Evolutionary conservation across 2,329 filamentous ascomycete species (phyloP).

Genomic region (Diaporthe sp.): DNA sequence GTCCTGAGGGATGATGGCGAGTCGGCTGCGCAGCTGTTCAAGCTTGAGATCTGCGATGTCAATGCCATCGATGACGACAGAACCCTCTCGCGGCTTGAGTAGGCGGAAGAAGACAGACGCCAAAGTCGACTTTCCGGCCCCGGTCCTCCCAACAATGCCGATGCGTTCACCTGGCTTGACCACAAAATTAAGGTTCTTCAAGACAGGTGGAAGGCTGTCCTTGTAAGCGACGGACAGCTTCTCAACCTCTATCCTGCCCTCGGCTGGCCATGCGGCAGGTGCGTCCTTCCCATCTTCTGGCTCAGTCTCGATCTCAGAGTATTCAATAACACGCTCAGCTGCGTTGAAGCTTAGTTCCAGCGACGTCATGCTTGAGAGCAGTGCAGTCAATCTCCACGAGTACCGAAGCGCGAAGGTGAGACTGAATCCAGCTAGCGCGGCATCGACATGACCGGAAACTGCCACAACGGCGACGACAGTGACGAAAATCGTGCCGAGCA

Average conservation of each 20-base stretch:
- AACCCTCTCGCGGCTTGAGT: constrained; percentile 58
- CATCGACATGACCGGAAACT: constrained; percentile 53
- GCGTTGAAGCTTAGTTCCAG: constrained; percentile 59
- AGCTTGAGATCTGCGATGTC: constrained; percentile 72
- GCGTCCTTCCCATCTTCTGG: constrained; percentile 52
- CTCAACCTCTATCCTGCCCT: constrained; percentile 56
- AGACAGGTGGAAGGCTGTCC: constrained; percentile 52
- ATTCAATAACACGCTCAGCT: constrained; percentile 60
- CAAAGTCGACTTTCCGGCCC: constrained; percentile 76
- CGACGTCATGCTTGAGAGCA: constrained; percentile 53
- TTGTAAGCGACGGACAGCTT: constrained; percentile 56
- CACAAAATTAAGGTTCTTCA: constrained; percentile 55
- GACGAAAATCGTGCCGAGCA: constrained; percentile 56
- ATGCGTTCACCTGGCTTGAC: constrained; percentile 69
- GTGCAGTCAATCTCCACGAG: constrained; percentile 51
- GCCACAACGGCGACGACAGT: constrained; percentile 52
- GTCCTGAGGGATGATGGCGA: constrained; percentile 78
- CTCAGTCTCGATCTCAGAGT: constrained; percentile 56
- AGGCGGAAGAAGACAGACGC: constrained; percentile 76
- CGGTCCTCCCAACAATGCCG: constrained; percentile 75
- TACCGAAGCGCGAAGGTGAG: constrained; percentile 57
- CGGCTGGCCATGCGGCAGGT: constrained; percentile 57
- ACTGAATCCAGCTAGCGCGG: constrained; percentile 57
- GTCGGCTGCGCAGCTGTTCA: constrained; percentile 70
- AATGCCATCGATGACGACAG: constrained; percentile 61